These are phyloP conservation scores for Ceratopteris richardii DNA, from an alignment of 75 land plant species.

Conservation along the genomic window DNA sequence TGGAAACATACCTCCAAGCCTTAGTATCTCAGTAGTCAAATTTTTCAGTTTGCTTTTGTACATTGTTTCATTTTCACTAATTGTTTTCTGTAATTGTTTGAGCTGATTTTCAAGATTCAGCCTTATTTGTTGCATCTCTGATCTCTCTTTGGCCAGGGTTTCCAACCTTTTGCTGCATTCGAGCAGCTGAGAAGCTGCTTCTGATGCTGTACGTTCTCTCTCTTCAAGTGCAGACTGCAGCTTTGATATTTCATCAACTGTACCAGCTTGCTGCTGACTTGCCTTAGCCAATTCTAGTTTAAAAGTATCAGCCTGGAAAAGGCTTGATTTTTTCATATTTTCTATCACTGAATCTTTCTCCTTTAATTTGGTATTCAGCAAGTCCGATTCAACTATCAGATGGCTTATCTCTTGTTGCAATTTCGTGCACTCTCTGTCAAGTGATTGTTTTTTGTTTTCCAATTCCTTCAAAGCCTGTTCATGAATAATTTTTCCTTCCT, in stretches of 20 bases:
- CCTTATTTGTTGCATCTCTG: neutral
- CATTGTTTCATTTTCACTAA: neutral
- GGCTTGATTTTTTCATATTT: neutral
- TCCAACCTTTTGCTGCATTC: neutral
- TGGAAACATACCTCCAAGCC: slow-evolving; percentile 14
- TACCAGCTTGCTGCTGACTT: neutral
- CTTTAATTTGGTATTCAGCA: neutral
- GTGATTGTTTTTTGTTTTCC: neutral
- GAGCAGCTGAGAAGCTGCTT: neutral
- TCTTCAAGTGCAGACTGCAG: slow-evolving; percentile 1
- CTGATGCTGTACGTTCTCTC: neutral
- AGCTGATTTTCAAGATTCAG: neutral
- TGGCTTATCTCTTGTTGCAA: neutral
- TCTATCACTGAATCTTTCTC: neutral
- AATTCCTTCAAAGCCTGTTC: neutral
- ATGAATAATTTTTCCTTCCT: neutral
- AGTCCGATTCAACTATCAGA: neutral
- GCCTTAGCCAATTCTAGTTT: slow-evolving; percentile 3
- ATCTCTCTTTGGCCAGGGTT: neutral
- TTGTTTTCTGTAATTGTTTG: neutral
- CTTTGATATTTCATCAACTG: slow-evolving; percentile 1
- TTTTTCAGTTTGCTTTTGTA: neutral
- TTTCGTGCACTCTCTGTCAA: neutral
- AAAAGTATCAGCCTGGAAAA: neutral
- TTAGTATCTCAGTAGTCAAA: neutral